Percentiles rank a stretch among this genome's conserved stretches.
These are phyloP conservation scores for Pleoardoris graminearum DNA, from an alignment of 2,329 filamentous ascomycete species.

Conservation along the genomic window DNA sequence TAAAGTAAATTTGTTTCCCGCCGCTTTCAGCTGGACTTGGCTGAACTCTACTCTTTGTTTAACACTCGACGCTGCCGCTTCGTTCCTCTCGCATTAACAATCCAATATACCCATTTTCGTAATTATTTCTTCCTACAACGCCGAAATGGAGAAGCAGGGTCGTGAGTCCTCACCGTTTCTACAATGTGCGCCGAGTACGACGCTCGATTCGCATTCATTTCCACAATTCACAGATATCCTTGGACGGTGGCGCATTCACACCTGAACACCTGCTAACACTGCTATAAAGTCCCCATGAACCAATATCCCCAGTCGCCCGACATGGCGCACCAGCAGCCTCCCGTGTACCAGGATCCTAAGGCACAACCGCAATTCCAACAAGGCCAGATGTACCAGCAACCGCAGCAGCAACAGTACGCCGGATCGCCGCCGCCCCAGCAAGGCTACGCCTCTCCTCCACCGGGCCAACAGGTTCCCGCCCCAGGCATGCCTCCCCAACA, in stretches of 20 bases:
- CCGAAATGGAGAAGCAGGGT: conserved; percentile 43
- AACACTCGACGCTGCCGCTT: neutral
- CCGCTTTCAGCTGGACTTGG: conserved; percentile 11
- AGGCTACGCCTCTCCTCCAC: conserved; percentile 7
- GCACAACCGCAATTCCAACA: conserved; percentile 21
- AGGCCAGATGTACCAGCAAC: conserved; percentile 25
- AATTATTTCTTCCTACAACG: neutral
- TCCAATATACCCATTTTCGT: conserved; percentile 4
- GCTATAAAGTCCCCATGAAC: conserved; percentile 40
- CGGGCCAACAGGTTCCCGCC: neutral
- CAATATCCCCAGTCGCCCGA: conserved; percentile 42
- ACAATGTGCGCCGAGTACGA: neutral
- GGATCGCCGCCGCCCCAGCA: conserved; percentile 28
- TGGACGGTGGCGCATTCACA: neutral
- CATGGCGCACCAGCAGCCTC: conserved; percentile 31
- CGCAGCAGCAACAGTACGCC: conserved; percentile 20
- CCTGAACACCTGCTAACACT: conserved; percentile 20
- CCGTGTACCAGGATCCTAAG: conserved; percentile 41
- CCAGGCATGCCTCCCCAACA: conserved; percentile 43
- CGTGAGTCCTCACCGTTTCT: conserved; percentile 26
- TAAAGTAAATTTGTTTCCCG: conserved; percentile 1
- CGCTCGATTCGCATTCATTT: neutral
- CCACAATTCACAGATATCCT: neutral
- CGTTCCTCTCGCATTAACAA: neutral
- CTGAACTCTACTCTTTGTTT: conserved; percentile 12